Conservation (phyloP, 2,329 filamentous ascomycete genomes). For the Hypoxylon sp. region DNA sequence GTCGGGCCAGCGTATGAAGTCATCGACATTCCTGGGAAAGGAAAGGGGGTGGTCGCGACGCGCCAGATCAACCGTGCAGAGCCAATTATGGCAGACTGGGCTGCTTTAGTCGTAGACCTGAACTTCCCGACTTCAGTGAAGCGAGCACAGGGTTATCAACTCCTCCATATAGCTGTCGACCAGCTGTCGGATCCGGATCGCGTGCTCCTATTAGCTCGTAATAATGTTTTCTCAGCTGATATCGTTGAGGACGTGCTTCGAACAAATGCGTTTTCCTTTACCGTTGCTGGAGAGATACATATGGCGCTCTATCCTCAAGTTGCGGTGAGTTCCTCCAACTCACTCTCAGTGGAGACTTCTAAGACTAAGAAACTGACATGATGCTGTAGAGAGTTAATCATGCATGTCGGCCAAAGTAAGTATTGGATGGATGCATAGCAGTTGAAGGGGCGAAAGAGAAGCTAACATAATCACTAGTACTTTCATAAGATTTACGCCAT, state of each 20-base stretch:
- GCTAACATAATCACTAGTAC: slow-evolving; percentile 46
- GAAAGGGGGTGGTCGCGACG: slow-evolving; percentile 56
- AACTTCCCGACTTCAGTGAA: slow-evolving; percentile 54
- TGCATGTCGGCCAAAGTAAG: slow-evolving; percentile 57
- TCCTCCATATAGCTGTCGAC: slow-evolving; percentile 52
- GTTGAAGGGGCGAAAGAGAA: background rate
- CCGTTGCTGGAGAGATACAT: slow-evolving; percentile 48
- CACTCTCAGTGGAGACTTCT: background rate
- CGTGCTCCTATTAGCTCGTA: slow-evolving; percentile 51
- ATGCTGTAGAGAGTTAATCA: slow-evolving; percentile 53
- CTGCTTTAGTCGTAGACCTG: slow-evolving; percentile 52
- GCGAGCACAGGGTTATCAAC: slow-evolving; percentile 51
- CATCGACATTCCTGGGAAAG: slow-evolving; percentile 52
- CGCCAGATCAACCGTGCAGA: slow-evolving; percentile 54
- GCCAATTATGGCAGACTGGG: slow-evolving; percentile 57
- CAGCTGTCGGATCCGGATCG: slow-evolving; percentile 51
- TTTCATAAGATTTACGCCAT: slow-evolving; percentile 53
- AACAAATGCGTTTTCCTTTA: slow-evolving; percentile 55
- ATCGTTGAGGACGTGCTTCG: slow-evolving; percentile 57
- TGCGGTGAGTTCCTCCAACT: slow-evolving; percentile 36
- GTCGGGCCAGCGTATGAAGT: slow-evolving; percentile 50
- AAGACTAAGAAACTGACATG: slow-evolving; percentile 36
- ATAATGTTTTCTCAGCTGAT: slow-evolving; percentile 48
- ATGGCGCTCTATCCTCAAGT: slow-evolving; percentile 50
- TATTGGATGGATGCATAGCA: background rate